These are phyloP conservation scores for Skeletonema potamos DNA, from an alignment of 108 stramenopile genomes.

Conservation along the genomic window DNA sequence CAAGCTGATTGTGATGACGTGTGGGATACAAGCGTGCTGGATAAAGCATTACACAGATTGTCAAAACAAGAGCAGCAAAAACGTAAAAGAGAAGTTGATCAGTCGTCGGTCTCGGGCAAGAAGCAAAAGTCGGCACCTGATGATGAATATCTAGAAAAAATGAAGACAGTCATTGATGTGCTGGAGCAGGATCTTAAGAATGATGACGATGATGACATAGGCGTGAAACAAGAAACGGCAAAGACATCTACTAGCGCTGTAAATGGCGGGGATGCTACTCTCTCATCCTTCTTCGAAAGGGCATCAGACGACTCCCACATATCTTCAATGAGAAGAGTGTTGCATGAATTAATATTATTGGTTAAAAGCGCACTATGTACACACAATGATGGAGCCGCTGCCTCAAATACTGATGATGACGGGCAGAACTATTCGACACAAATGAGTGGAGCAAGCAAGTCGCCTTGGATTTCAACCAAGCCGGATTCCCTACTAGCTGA, in stretches of 20 bases:
- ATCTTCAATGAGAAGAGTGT: constrained; percentile 12
- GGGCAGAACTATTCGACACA: neutral
- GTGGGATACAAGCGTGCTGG: constrained; percentile 21
- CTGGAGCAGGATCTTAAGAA: neutral
- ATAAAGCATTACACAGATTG: constrained; percentile 12
- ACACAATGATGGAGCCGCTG: neutral
- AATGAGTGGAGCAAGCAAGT: neutral
- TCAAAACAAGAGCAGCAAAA: neutral
- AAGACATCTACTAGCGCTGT: neutral
- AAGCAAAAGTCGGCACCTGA: neutral
- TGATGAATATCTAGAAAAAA: constrained; percentile 5
- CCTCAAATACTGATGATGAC: constrained; percentile 4
- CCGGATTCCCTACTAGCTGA: constrained; percentile 37
- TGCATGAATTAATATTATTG: constrained; percentile 23
- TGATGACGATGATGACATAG: constrained; percentile 13
- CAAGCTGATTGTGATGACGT: neutral
- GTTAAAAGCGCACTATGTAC: constrained; percentile 18
- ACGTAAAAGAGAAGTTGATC: neutral
- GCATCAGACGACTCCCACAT: neutral
- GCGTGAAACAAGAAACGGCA: neutral
- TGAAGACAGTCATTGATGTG: constrained; percentile 2
- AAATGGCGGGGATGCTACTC: neutral
- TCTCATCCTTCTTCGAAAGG: constrained; percentile 1
- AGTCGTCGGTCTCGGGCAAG: neutral
- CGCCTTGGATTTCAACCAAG: constrained; percentile 23